These are phyloP conservation scores for Claviceps digitariae DNA, from an alignment of 2,329 filamentous ascomycete species.

Conservation along the genomic window DNA sequence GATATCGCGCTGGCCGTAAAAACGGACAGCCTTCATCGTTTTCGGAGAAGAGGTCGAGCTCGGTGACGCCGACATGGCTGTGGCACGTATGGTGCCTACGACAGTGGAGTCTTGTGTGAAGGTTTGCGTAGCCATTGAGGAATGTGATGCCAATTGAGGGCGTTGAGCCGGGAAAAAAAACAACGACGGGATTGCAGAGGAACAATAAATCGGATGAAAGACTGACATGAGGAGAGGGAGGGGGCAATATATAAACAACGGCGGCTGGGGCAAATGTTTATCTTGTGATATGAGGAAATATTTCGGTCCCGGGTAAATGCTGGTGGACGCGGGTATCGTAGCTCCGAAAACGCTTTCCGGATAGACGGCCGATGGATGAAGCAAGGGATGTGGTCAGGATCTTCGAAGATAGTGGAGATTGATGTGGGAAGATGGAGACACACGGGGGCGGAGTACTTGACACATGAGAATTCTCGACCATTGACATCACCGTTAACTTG, in stretches of 20 bases:
- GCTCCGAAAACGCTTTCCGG: neutral
- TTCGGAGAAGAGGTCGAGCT: neutral
- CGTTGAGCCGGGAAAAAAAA: neutral
- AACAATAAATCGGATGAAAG: neutral
- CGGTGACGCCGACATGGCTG: constrained; percentile 1
- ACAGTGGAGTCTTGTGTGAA: constrained; percentile 1
- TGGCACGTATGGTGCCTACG: constrained; percentile 5
- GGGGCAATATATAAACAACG: neutral
- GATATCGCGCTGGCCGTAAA: constrained; percentile 41
- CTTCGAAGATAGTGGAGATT: neutral
- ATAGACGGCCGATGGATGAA: neutral
- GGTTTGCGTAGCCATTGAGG: constrained; percentile 2
- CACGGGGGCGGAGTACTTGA: neutral
- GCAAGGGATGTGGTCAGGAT: neutral
- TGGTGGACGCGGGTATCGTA: neutral
- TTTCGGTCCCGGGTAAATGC: neutral
- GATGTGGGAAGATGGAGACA: neutral
- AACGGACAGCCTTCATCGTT: constrained; percentile 38
- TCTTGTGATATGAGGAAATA: neutral
- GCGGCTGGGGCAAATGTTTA: too few relatives aligned
- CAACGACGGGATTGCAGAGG: neutral
- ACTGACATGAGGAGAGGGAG: neutral
- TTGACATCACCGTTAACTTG: neutral
- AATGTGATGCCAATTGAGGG: neutral
- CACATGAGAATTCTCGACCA: neutral